phyloP scores from a whole-genome alignment of 176 grass and related monocot species.

The Otatea glauca region DNA sequence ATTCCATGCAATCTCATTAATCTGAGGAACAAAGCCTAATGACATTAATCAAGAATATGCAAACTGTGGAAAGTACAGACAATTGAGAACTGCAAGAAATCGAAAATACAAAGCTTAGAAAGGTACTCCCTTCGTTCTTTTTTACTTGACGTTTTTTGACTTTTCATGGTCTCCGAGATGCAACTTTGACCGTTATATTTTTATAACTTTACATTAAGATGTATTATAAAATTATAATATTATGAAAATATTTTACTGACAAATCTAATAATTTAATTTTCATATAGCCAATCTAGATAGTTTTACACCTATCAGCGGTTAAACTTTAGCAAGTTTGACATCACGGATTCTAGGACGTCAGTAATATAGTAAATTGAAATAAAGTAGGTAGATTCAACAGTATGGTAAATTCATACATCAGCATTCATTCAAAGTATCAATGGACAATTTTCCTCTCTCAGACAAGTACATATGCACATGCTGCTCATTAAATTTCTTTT shows the following conservation, averaged over 20 bases:
- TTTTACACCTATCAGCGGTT: too few relatives aligned
- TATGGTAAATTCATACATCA: constrained; percentile 35
- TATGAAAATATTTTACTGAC: too few relatives aligned
- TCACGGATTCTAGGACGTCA: background rate
- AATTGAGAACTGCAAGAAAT: background rate
- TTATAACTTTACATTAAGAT: too few relatives aligned
- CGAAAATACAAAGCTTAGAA: constrained; percentile 33
- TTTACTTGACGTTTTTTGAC: too few relatives aligned
- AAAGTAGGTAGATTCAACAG: constrained; percentile 1
- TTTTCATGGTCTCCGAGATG: too few relatives aligned
- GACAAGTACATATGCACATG: constrained; percentile 17
- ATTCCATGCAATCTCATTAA: constrained; percentile 99
- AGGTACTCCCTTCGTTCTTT: background rate
- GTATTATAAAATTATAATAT: too few relatives aligned
- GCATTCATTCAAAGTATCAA: constrained; percentile 30
- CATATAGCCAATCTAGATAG: too few relatives aligned
- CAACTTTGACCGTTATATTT: too few relatives aligned
- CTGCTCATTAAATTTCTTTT: constrained; percentile 17
- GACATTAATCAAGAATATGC: background rate
- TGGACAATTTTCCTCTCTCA: background rate
- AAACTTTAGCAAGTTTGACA: too few relatives aligned
- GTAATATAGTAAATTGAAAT: constrained; percentile 11
- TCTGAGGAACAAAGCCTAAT: constrained; percentile 59
- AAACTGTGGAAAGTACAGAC: background rate
- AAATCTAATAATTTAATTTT: too few relatives aligned